phyloP scores from a whole-genome alignment of 1,139 yeast species.

The Arxiozyma heterogenica region DNA sequence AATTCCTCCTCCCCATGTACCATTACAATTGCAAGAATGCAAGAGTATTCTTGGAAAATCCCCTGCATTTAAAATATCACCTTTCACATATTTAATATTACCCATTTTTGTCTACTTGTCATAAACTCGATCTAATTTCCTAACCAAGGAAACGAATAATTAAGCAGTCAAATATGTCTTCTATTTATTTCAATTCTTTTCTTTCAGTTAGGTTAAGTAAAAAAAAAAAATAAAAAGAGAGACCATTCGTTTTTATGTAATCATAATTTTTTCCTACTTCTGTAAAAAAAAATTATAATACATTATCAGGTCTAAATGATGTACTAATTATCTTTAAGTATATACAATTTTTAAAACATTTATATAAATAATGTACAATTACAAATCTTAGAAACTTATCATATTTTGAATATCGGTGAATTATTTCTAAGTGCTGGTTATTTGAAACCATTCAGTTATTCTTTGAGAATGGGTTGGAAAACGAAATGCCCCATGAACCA shows the following conservation, averaged over 20 bases:
- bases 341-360: no score
- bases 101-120: conserved; percentile 3
- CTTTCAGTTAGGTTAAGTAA: background rate
- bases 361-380: background rate
- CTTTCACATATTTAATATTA: conserved; percentile 16
- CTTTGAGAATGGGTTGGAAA: conserved; percentile 7
- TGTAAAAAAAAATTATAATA: no score
- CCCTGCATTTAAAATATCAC: conserved; percentile 13
- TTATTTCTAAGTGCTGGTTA: background rate
- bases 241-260: no score
- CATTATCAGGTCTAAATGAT: background rate
- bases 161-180: background rate
- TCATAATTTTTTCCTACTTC: no score
- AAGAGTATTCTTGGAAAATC: conserved; percentile 18
- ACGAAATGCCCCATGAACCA: conserved; percentile 7
- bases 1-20: conserved; percentile 82
- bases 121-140: no score
- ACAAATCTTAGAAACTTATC: background rate
- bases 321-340: background rate
- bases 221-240: no score
- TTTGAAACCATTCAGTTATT: background rate
- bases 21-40: conserved; percentile 74
- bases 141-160: no score
- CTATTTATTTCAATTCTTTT: no score
- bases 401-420: background rate